Evolutionary conservation across 352 stramenopile genomes (phyloP).

Genomic region (Globisporangium megalacanthum): DNA sequence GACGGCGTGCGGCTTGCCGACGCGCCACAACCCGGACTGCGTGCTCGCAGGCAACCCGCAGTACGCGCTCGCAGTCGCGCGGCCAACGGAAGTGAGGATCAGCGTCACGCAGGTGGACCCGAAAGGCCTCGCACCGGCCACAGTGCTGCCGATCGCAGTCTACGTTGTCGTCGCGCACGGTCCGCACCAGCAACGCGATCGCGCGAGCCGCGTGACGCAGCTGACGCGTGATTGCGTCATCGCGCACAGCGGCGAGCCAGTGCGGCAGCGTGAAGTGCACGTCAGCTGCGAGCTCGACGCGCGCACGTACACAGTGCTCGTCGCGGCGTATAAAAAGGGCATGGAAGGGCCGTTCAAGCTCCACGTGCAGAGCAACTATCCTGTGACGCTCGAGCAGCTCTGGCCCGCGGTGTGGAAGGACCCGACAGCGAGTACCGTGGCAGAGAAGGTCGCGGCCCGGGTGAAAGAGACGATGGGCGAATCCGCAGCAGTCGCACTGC

Average conservation of each 20-base stretch:
- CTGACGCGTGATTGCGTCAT: conserved; percentile 71
- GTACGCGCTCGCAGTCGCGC: conserved; percentile 66
- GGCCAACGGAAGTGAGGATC: conserved; percentile 81
- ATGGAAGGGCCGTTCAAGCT: conserved; percentile 91
- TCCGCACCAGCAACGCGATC: conserved; percentile 41
- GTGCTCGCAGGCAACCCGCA: conserved; percentile 86
- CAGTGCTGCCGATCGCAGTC: conserved; percentile 60
- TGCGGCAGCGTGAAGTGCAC: conserved; percentile 62
- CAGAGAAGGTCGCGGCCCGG: conserved; percentile 56
- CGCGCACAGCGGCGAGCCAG: conserved; percentile 71
- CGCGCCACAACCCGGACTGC: conserved; percentile 75
- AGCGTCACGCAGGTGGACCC: conserved; percentile 81
- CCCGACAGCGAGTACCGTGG: conserved; percentile 26
- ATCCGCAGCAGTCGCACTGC: conserved; percentile 42
- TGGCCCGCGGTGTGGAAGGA: conserved; percentile 82
- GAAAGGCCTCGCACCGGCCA: conserved; percentile 50
- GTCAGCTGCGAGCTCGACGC: conserved; percentile 71
- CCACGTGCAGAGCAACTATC: conserved; percentile 83
- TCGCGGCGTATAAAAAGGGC: conserved; percentile 80
- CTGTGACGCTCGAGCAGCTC: conserved; percentile 62
- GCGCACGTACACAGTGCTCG: conserved; percentile 84
- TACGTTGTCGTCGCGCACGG: conserved; percentile 64
- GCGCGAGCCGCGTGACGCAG: conserved; percentile 49
- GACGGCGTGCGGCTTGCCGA: conserved; percentile 82
- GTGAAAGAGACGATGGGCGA: conserved; percentile 61